Percentiles rank a stretch among this genome's conserved stretches.
These are phyloP conservation scores for Pseudogymnoascus sp. DNA, from an alignment of 2,329 filamentous ascomycete genomes.

Conservation along the genomic window DNA sequence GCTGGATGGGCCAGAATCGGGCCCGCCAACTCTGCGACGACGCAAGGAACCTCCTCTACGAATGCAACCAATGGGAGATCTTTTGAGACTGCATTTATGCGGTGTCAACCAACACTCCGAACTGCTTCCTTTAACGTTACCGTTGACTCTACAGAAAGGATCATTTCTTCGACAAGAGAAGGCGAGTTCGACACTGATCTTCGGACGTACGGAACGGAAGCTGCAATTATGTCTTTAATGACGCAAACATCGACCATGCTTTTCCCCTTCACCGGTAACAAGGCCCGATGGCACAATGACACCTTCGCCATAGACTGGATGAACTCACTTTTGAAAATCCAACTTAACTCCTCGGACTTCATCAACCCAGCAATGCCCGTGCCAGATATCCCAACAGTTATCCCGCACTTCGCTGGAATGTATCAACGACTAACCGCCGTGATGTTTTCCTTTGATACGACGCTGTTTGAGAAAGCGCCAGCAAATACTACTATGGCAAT, in stretches of 20 bases:
- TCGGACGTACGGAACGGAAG: not conserved
- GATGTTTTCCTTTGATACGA: constrained; percentile 34
- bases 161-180: constrained; percentile 19
- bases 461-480: constrained; percentile 28
- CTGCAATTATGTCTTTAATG: not conserved
- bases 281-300: constrained; percentile 39
- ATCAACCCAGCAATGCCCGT: constrained; percentile 29
- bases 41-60: not conserved
- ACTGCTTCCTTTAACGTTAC: constrained; percentile 28
- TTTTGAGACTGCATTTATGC: constrained; percentile 17
- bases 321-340: constrained; percentile 36
- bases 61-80: not conserved
- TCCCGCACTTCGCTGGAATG: constrained; percentile 19
- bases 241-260: not conserved
- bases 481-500: constrained; percentile 13
- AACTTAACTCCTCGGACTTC: constrained; percentile 23
- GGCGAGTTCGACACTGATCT: constrained; percentile 8
- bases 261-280: not conserved
- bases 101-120: constrained; percentile 29
- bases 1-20: constrained; percentile 17
- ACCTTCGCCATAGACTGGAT: constrained; percentile 35
- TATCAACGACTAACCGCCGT: constrained; percentile 36
- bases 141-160: constrained; percentile 26
- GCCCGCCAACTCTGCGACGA: not conserved
- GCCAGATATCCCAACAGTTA: constrained; percentile 27